Base-by-base conservation (phyloP, 148 eudicot species). In the Oxyria digyna region DNA sequence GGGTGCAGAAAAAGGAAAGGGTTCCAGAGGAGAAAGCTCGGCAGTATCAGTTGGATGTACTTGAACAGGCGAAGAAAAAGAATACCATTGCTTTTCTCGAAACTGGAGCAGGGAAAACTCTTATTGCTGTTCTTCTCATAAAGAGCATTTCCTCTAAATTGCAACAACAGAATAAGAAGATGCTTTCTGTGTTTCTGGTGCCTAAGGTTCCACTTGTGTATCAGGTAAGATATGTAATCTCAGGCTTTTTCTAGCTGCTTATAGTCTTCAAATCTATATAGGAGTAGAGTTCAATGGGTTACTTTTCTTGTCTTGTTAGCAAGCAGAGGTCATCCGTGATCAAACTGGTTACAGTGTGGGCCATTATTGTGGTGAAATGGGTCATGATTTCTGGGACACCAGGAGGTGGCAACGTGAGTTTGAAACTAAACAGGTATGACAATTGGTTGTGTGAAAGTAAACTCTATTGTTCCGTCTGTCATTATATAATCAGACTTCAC, bases 351-450 rank as follows among this genome's bases (percentile, higher is more conserved):
- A 75, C 78, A 78, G 76, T 84, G 97, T 94, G 50, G 98, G 98
- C 32, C 98, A 94, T 81, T 94, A 90, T 66, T 94, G 98, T 84
- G 98, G 98, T 77, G 98, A 94, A 75, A 94, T 94, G 98, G 98
- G 98, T 67, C 97, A 94, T 76, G 97, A 94, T 76, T 94, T 94
- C 72, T 94, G 98, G 98, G 98, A 94, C 70, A 80, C 92, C 42
- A 77, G 91, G 64, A 88, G 96, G 82, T 94, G 98, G 98, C 92
- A 86, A 67, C 97, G 96, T 10, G 98, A 94, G 76, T 94, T 94
- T 81, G 98, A 94, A 66, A 81, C 85, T 42, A 94, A 84, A 75
- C 92, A 94, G 98, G 98, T 94, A 59, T 15, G 14, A 6, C 35
- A 29, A 27, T 59, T 59, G 37, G 35, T 59, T 55, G 15, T 55